Evolutionary conservation across 305 asterid species (phyloP), one percentile per base, ranked within the genome.

Genomic region (Lippia alba): DNA sequence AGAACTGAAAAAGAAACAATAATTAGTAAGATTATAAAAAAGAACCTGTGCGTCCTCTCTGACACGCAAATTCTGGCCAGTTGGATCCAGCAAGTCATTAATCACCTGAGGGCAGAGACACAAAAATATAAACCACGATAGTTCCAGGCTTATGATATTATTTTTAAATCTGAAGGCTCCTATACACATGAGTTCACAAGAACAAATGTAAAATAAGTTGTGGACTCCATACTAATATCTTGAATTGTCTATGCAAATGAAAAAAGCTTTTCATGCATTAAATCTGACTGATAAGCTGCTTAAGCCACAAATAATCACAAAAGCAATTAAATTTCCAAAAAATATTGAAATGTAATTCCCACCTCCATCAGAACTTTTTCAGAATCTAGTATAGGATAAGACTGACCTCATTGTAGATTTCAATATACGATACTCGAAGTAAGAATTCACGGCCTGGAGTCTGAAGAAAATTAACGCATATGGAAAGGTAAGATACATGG

Each of bases 391-490:
- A 51, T 56, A 24, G 11, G 24, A 67, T 45, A 60, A 46, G 64
- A 85, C 96, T 81, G 33, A 95, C 99, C 99, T 95, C 99, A 49
- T 95, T 95, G 81, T 95, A 95, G 77, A 95, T 95, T 80, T 95
- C 99, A 75, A 95, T 91, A 83, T 92, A 95, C 56, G 99, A 95
- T 46, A 95, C 97, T 5, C 99, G 96, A 74, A 95, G 97, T 76
- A 95, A 84, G 85, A 89, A 95, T 81, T 95, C 99, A 30, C 98
- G 77, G 44, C 99, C 99, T 75, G 99, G 98, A 73, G 99, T 95
- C 99, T 95, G 94, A 64, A 83, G 65, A 73, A 74, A 79, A 80
- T 65, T 48, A 75, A 40, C 45, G 72, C 68, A 64, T 75, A 76
- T 63, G 48, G 61, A 59, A 40, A 56, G 66, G 40, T 30, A 36